Evolutionary conservation across 2,329 filamentous ascomycete species (phyloP).

Genomic region (Aspergillus sp.): DNA sequence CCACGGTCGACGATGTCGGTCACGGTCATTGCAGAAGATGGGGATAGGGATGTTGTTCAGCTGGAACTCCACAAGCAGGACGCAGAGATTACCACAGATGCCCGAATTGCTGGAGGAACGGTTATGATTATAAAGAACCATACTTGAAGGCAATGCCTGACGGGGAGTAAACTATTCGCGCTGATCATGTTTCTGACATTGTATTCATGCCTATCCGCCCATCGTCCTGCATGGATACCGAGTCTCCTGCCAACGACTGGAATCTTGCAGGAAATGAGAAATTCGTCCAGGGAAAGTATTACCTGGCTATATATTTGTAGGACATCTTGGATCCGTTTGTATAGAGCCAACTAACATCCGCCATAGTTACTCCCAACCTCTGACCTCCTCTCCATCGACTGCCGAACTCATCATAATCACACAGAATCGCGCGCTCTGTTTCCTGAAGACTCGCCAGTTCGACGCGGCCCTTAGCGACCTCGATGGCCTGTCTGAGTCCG

Average conservation of each 20-base stretch:
- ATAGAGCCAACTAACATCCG: neutral
- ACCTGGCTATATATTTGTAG: slow-evolving; percentile 29
- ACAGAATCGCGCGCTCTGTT: slow-evolving; percentile 39
- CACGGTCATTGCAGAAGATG: slow-evolving; percentile 43
- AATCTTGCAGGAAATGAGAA: slow-evolving; percentile 35
- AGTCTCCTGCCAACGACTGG: slow-evolving; percentile 12
- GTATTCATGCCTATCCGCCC: slow-evolving; percentile 40
- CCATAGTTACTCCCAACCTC: slow-evolving; percentile 40
- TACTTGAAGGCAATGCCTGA: slow-evolving; percentile 44
- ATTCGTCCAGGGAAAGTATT: slow-evolving; percentile 13
- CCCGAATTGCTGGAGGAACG: slow-evolving; percentile 35
- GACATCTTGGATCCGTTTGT: neutral
- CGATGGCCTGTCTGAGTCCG: slow-evolving; percentile 13
- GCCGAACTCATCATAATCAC: slow-evolving; percentile 35
- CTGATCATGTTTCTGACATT: slow-evolving; percentile 56
- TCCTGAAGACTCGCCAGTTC: slow-evolving; percentile 30
- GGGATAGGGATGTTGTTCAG: slow-evolving; percentile 34
- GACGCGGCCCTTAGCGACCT: slow-evolving; percentile 38
- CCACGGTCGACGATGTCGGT: slow-evolving; percentile 31
- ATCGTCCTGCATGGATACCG: slow-evolving; percentile 34
- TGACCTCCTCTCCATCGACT: slow-evolving; percentile 31
- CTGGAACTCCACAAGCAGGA: slow-evolving; percentile 47
- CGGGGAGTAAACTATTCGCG: slow-evolving; percentile 46
- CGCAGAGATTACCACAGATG: slow-evolving; percentile 28
- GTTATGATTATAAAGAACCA: slow-evolving; percentile 55